Evolutionary conservation across 2,329 filamentous ascomycete genomes (phyloP), one percentile per base, ranked within the genome.

Genomic region (Colletotrichum sp.): DNA sequence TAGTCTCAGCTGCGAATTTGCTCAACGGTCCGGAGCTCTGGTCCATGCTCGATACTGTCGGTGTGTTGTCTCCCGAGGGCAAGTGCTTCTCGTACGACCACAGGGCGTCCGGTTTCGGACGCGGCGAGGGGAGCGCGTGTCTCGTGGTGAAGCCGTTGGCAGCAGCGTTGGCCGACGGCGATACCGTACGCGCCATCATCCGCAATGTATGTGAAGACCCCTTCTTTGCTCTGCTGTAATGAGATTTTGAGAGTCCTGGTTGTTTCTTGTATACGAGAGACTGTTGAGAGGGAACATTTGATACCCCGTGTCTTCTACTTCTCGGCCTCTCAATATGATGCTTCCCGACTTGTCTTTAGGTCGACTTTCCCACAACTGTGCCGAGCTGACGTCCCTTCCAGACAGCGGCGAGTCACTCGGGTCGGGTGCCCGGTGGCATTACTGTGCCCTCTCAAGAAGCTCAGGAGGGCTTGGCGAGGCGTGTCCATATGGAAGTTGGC

Each of bases 71-170:
- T 3, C 77, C 82, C 7, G 75, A 77, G n/a, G 79, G 79, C 9
- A 75, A 66, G 3, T 81, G 78, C 75, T 55, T 79, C 30, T 78
- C 76, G 36, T 85, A 82, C 67, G 86, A 87, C 69, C 68, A 78
- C 14, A 76, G 78, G 9, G 87, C 84, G 4, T 80, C 85, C 69
- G 87, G 87, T 2, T 89, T 87, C 74, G 84, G 80, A 1, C 81
- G 86, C 12, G 86, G 85, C 7, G 87, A 89, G 74, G 86, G 85
- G 7, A 78, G 84, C 21, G 82, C 79, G 1, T 79, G 83, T 24
- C 62, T 89, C 6, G 73, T 87, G 6, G 71, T 89, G 3, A 89
- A 89, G 78, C 81, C 79, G 0, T 78, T 89, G 2, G 79, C 81
- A 9, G 81, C 84, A 63, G 87, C 87, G 3, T 65, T 88, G 8